Base-by-base conservation (phyloP, 441 rosid species). In the Arabidopsis lyrata region DNA sequence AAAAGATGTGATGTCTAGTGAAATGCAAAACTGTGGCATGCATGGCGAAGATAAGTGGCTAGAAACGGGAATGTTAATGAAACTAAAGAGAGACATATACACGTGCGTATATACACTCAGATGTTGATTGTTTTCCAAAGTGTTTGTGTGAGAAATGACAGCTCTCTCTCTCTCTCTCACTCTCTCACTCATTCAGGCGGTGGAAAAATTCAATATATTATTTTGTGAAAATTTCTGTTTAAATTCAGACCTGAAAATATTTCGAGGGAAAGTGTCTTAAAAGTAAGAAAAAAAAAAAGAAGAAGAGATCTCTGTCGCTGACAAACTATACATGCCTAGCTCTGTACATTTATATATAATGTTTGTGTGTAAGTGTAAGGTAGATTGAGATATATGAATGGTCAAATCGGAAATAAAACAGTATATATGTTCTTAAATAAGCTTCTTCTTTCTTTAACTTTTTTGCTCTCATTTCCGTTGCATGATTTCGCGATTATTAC, bases 131-230 rank as follows among this genome's bases (percentile, higher is more conserved):
- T 66, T 74, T 74, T 66, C 53, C 52, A 27, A 65, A 65, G 77
- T 73, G 66, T 73, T 65, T 73, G 72, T 74, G 66, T 48, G 66
- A 66, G 73, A 67, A 67, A 74, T 74, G 78, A 74, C 78, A 66
- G 7, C 44, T 16, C 55, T 48, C 65, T 47, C 66, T 45, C 67
- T 35, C 49, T 45, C 63, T n/a, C n/a, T n/a, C n/a, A n/a, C n/a
- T n/a, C n/a, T 45, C 77, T 54, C 64, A 56, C 61, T 66, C 49
- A 49, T 49, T 38, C 61, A 66, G 53, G 68, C 73, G 68, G 68
- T 74, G 73, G 48, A 41, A n/a, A 38, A 42, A 18, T 39, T 45
- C 38, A 31, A 59, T 60, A 48, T 27, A 20, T 38, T 41, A 60
- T 70, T 49, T 44, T n/a, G 22, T 15, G 8, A 48, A 11, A 48